Evolutionary conservation across 2,329 filamentous ascomycete species (phyloP), one percentile per base, ranked within the genome.

Genomic region (Fonsecaea pedrosoi): DNA sequence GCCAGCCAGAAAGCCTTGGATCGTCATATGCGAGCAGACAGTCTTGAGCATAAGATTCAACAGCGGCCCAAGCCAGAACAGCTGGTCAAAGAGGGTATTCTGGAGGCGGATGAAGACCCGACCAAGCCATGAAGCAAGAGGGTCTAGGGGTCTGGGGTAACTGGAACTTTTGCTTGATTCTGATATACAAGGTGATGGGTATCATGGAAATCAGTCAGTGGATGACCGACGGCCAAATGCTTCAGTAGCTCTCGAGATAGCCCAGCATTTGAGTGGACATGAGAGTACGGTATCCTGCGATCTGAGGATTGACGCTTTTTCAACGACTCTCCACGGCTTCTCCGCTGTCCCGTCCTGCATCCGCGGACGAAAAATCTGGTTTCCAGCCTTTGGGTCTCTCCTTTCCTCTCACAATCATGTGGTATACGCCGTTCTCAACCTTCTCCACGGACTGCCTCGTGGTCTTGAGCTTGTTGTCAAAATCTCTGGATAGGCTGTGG

Each of bases 361-460:
- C 66, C 75, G 92, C 78, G 2, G 64, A 21, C 38, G 58, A 57
- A 15, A 53, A 57, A 75, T 97, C 94, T 3, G 94, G 94, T 75
- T 95, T 86, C 94, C 94, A 98, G 0, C 94, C 94, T 75, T 90
- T 92, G 0, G 94, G 94, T 69, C 93, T 83, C 82, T 99, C 95
- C 60, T 90, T 91, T 0, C 94, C 94, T 60, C 95, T 85, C 25
- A 99, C 91, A 35, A 90, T 88, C 72, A 97, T 87, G 3, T 93
- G 92, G 78, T 98, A 99, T 35, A 93, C 89, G 30, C 94, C 87
- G 71, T 87, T 89, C 84, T 99, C 95, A 10, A 99, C 95, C 84
- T 99, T 99, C 75, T 90, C 89, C 32, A 99, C 93, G 77, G 92
- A 96, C 75, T 87, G 87, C 74, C 89, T 86, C 91, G 97, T 96